Base-by-base conservation (phyloP, 108 stramenopile genomes). In the Cyclotella sp. region DNA sequence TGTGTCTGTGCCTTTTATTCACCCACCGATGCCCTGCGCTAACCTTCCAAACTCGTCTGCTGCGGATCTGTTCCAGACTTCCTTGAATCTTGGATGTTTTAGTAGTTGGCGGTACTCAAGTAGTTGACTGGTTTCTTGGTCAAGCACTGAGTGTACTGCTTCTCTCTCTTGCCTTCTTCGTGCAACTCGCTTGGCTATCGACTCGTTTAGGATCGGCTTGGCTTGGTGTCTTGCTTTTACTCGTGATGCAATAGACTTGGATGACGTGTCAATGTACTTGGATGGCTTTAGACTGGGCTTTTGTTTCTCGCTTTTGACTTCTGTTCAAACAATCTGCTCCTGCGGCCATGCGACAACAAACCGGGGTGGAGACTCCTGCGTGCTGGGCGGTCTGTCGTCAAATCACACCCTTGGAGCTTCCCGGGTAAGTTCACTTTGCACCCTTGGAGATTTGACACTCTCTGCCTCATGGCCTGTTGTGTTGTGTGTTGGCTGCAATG, bases 51-150 rank as follows among this genome's bases (percentile, higher is more conserved):
- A 64, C 43, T 68, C 67, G 52, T 68, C 30, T 58, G 69, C 69
- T 43, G 55, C 69, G 42, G 69, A 70, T 13, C n/a, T 62, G 43
- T 47, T 64, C 55, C 52, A 60, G 43, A 3, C 53, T 27, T 42
- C 70, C 63, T 59, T 64, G 61, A 22, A 57, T 53, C 34, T 66
- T 13, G 64, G 44, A 47, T 55, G 40, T 12, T 47, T 15, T 24
- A 60, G 18, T n/a, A 55, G 41, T 13, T 75, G 46, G 15, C 63
- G 68, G 43, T 70, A 70, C 68, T 76, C 69, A 11, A 82, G 52
- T 11, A 59, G 39, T n/a, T 58, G 0, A n/a, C 72, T 72, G n/a
- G 78, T 79, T 14, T 62, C 75, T 68, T 21, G 53, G 39, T 81
- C 70, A 24, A 72, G 19, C 3, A 78, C 77, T 41, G 70, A 8